Evolutionary conservation across 352 stramenopile genomes (phyloP).

Genomic region (Globisporangium lucens): DNA sequence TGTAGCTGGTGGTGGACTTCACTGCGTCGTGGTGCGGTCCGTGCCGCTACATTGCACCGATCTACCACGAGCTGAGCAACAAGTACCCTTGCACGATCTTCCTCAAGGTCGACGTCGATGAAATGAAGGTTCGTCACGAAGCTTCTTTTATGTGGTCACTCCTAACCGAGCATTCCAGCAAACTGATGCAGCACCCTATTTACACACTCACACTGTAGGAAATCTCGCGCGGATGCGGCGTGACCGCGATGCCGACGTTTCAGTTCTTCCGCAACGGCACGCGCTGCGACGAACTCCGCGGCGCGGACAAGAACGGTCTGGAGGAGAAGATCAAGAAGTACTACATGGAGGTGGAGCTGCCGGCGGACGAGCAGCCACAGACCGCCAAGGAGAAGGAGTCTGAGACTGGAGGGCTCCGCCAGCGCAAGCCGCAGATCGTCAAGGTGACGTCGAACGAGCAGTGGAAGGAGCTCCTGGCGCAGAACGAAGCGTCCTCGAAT

Average conservation of each 20-base stretch:
- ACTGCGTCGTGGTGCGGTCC: constrained; percentile 87
- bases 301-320: constrained; percentile 68
- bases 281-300: constrained; percentile 88
- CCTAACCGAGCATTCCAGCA: too few species aligned
- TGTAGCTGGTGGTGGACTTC: constrained; percentile 81
- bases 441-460: constrained; percentile 50
- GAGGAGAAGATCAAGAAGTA: constrained; percentile 68
- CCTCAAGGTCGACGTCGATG: constrained; percentile 89
- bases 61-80: constrained; percentile 83
- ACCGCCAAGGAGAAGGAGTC: constrained; percentile 16
- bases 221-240: constrained; percentile 60
- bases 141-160: background rate
- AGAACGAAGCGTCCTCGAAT: constrained; percentile 41
- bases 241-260: constrained; percentile 95
- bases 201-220: constrained; percentile 26
- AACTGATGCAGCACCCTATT: background rate
- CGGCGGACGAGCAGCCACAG: constrained; percentile 54
- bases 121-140: constrained; percentile 41
- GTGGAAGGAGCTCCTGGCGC: constrained; percentile 45
- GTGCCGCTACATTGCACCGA: constrained; percentile 83
- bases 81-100: constrained; percentile 85
- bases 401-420: constrained; percentile 33
- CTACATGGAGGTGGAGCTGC: constrained; percentile 74
- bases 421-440: constrained; percentile 52
- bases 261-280: constrained; percentile 90